These are phyloP conservation scores for Emmonsiellopsis sp. DNA, from an alignment of 2,329 filamentous ascomycete genomes.

Conservation along the genomic window DNA sequence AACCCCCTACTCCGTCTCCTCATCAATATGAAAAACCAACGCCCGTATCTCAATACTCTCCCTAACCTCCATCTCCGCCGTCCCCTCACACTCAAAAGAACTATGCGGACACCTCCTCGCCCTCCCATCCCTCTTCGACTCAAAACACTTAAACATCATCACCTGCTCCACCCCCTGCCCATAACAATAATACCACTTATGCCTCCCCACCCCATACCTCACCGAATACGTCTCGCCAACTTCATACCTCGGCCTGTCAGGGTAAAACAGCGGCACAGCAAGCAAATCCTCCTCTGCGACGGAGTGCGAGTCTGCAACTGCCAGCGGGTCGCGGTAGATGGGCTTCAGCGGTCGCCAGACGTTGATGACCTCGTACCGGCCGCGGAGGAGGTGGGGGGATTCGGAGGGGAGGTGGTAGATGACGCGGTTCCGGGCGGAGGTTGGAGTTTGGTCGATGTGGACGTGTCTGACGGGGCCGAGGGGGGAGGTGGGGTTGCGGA, in stretches of 20 bases:
- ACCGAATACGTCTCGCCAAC: slow-evolving; percentile 44
- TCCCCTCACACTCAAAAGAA: slow-evolving; percentile 45
- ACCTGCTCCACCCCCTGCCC: slow-evolving; percentile 46
- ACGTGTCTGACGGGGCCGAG: slow-evolving; percentile 41
- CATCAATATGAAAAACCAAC: slow-evolving; percentile 44
- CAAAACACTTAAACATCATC: slow-evolving; percentile 54
- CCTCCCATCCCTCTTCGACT: slow-evolving; percentile 47
- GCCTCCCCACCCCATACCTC: slow-evolving; percentile 27
- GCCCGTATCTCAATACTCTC: slow-evolving; percentile 51
- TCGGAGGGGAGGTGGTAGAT: slow-evolving; percentile 37
- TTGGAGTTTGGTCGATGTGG: slow-evolving; percentile 43
- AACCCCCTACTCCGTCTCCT: slow-evolving; percentile 7
- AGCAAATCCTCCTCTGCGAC: slow-evolving; percentile 46
- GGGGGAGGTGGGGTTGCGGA: slow-evolving; percentile 29
- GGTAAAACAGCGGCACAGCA: slow-evolving; percentile 42
- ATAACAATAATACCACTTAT: slow-evolving; percentile 47
- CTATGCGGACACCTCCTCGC: slow-evolving; percentile 48
- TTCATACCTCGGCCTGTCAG: slow-evolving; percentile 25
- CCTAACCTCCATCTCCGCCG: slow-evolving; percentile 31
- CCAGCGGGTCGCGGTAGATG: slow-evolving; percentile 46
- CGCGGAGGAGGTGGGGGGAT: slow-evolving; percentile 33
- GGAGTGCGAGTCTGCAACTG: slow-evolving; percentile 43
- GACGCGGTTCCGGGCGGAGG: slow-evolving; percentile 36
- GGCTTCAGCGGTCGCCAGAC: slow-evolving; percentile 44
- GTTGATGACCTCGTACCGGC: slow-evolving; percentile 43